Percentiles rank a stretch among this genome's conserved stretches.
phyloP scores from a whole-genome alignment of 1,139 yeast species.

The Diutina siamensis region DNA sequence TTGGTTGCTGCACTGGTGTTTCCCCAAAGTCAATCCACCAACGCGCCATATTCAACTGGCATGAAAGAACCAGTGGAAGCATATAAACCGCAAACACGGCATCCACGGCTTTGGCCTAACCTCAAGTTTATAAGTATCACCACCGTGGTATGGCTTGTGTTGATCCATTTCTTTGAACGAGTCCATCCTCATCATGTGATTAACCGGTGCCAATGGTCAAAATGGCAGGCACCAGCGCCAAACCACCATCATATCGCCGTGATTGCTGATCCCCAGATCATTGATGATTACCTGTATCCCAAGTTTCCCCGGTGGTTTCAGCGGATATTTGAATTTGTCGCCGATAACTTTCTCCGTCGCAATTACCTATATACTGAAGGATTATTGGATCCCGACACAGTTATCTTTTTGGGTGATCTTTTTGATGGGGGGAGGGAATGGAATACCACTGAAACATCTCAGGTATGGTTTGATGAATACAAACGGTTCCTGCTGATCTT shows the following conservation, averaged over 20 bases:
- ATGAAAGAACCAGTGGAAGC: conserved; percentile 3
- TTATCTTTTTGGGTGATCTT: conserved; percentile 76
- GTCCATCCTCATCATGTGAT: conserved; percentile 39
- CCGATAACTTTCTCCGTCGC: conserved; percentile 71
- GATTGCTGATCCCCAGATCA: conserved; percentile 87
- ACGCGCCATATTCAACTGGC: neutral
- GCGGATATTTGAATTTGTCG: conserved; percentile 32
- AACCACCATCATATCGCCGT: conserved; percentile 55
- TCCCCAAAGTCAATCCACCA: neutral
- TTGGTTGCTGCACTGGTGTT: neutral
- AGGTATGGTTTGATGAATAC: conserved; percentile 64
- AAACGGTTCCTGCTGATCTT: conserved; percentile 57
- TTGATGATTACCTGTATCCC: conserved; percentile 69
- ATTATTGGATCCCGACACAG: conserved; percentile 59
- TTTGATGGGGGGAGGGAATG: conserved; percentile 95
- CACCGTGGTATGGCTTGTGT: conserved; percentile 11
- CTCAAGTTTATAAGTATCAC: neutral
- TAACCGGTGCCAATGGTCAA: conserved; percentile 46
- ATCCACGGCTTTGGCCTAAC: neutral
- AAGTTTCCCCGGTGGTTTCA: conserved; percentile 36
- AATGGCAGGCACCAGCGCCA: conserved; percentile 36
- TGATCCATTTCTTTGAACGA: conserved; percentile 53
- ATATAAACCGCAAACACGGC: neutral
- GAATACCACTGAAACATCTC: conserved; percentile 29
- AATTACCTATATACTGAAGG: conserved; percentile 58